Evolutionary conservation across 306 rosid species (phyloP).

Genomic region (Begonia fuchsioides): DNA sequence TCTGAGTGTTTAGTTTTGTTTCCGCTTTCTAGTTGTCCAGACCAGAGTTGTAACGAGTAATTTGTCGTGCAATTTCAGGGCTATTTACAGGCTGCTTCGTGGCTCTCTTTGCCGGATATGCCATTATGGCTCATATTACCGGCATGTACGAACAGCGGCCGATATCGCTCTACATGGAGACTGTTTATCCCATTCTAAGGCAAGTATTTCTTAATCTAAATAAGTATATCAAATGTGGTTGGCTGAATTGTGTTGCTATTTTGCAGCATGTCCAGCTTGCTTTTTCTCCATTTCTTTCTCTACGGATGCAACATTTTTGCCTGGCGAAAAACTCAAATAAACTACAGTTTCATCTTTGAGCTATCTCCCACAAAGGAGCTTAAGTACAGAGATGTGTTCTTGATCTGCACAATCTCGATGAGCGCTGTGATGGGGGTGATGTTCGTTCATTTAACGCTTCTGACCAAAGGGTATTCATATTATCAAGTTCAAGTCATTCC

Average conservation of each 20-base stretch:
- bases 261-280: constrained; percentile 90
- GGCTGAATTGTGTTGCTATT: background rate
- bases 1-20: too few species aligned
- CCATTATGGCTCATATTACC: constrained; percentile 72
- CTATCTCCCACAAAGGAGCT: constrained; percentile 56
- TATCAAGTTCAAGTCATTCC: constrained; percentile 69
- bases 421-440: constrained; percentile 64
- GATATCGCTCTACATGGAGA: constrained; percentile 78
- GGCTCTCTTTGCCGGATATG: constrained; percentile 74
- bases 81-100: constrained; percentile 67
- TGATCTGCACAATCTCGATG: constrained; percentile 73
- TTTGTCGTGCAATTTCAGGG: constrained; percentile 25
- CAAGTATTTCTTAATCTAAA: constrained; percentile 14
- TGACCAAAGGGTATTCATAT: constrained; percentile 60
- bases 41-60: too few species aligned
- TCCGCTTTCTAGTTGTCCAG: too few species aligned
- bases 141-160: constrained; percentile 47
- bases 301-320: constrained; percentile 89
- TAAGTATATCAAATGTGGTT: background rate
- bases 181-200: constrained; percentile 88
- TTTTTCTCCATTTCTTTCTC: constrained; percentile 88
- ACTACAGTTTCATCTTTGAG: constrained; percentile 85
- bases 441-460: constrained; percentile 61
- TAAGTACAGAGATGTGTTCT: constrained; percentile 70
- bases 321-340: constrained; percentile 84